Evolutionary conservation across 1,284 basidiomycete genomes (phyloP), one percentile per base, ranked within the genome.

Genomic region (Trametes versicolor): DNA sequence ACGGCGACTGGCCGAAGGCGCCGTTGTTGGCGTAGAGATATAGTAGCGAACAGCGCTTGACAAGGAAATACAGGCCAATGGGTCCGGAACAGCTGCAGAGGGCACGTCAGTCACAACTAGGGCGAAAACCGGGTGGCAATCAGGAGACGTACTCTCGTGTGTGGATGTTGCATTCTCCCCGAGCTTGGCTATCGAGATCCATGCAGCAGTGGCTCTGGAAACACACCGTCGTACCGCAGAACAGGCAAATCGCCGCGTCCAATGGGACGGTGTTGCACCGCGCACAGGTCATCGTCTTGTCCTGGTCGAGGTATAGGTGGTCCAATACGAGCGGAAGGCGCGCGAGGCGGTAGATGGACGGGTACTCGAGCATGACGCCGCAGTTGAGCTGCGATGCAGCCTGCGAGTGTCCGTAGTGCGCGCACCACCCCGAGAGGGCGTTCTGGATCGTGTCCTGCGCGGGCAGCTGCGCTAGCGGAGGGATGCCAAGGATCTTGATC

Each of bases 101-200:
- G 9, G 64, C 15, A 39, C 6, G 41, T 7, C 10, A 41, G 59
- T 34, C 62, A 69, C 58, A 19, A 2, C 23, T 17, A 6, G 10
- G 13, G 17, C 19, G 9, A 0, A 12, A 12, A 41, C 19, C 2
- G 23, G 27, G 29, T 17, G 6, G 58, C 52, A 15, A 48, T 39
- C 37, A 15, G 9, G 19, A 4, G 21, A 89, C 95, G 78, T 77
- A 98, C 94, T 94, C 92, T 84, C 95, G 85, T 70, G 92, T 93
- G 77, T 99, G 98, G 82, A 94, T 88, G 77, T 99, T 99, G 78
- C 97, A 99, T 76, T 99, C 98, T 39, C 89, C 81, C 82, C 93
- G 78, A 64, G 88, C 78, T 59, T 86, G 80, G 48, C 81, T 82
- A 52, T 95, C 91, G 27, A 81, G 73, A 71, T 96, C 94, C 70